Base-by-base conservation (phyloP, 768 basidiomycete species). In the Lactifluus pinguis region DNA sequence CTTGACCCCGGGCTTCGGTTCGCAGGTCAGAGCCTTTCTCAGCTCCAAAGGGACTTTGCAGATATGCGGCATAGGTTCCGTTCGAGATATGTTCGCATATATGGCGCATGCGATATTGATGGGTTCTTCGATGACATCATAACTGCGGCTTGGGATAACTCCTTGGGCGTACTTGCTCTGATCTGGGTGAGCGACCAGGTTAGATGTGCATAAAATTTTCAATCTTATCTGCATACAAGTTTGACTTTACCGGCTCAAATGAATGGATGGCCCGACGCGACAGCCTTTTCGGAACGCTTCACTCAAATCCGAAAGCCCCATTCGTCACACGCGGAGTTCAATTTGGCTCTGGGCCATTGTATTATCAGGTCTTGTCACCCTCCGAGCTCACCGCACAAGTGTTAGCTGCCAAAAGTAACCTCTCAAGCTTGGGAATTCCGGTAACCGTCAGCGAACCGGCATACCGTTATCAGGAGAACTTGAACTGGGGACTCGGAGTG, bases 271-370 rank as follows among this genome's bases (percentile, higher is more conserved):
- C 41, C 30, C 63, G 71, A 15, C 68, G 71, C 19, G 69, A 72
- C 55, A 66, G 55, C 10, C 66, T 72, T 6, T 63, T 72, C 39
- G 61, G 53, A 2, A 63, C 69, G 11, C 64, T 72, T 52, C 69
- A 69, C 55, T 64, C 66, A 41, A 72, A 72, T 52, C 65, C 66
- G 7, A 65, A 59, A 45, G 84, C 84, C 17, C 81, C 80, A 63
- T 87, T 82, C 55, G 79, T 87, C 29, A 85, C 83, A 0, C 80
- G 85, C 21, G 83, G 72, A 1, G 71, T 87, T 3, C 86, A 88
- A 63, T 87, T 87, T 65, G 86, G 86, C 48, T 86, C 85, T 0
- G 86, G 87, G 66, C 86, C 86, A 2, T 71, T 88, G 25, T 88
- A 71, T 61, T 86, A 87, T 67, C 57, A 70, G 41, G 86, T 79